phyloP scores from a whole-genome alignment of 805 yeast species.

The Starmerella asiatica region DNA sequence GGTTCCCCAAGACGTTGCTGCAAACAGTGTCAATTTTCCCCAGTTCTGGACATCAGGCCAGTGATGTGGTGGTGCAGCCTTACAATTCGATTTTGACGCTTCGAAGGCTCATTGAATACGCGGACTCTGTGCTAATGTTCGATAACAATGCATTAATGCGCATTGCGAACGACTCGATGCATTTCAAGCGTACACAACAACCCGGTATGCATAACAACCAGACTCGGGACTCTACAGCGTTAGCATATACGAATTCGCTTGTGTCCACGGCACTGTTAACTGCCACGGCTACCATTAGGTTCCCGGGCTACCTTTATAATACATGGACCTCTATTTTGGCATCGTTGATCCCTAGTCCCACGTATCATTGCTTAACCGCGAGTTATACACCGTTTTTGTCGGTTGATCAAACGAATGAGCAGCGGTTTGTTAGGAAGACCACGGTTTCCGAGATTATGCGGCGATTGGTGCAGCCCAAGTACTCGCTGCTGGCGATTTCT shows the following conservation, averaged over 20 bases:
- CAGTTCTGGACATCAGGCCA: constrained; percentile 48
- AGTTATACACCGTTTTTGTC: constrained; percentile 69
- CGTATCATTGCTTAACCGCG: constrained; percentile 59
- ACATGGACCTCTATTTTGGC: constrained; percentile 71
- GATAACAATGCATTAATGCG: constrained; percentile 76
- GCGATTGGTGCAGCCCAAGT: constrained; percentile 64
- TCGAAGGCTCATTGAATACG: constrained; percentile 64
- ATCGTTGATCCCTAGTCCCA: constrained; percentile 73
- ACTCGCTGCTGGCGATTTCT: constrained; percentile 49
- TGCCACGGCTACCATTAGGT: constrained; percentile 73
- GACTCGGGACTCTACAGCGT: neutral
- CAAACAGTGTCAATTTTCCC: constrained; percentile 86
- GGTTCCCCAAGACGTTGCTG: constrained; percentile 67
- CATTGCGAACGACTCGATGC: constrained; percentile 51
- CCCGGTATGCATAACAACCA: too few species aligned
- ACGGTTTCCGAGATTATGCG: constrained; percentile 77
- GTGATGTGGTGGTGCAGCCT: constrained; percentile 97
- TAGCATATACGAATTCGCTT: constrained; percentile 48
- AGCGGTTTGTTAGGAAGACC: constrained; percentile 46
- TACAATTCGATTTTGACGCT: constrained; percentile 79
- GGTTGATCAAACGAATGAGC: constrained; percentile 33
- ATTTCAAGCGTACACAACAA: constrained; percentile 52
- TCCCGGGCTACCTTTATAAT: constrained; percentile 83
- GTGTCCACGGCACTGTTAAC: constrained; percentile 77
- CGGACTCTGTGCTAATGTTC: constrained; percentile 79